phyloP scores from a whole-genome alignment of 2,329 filamentous ascomycete species.

The Xylaria polymorpha region DNA sequence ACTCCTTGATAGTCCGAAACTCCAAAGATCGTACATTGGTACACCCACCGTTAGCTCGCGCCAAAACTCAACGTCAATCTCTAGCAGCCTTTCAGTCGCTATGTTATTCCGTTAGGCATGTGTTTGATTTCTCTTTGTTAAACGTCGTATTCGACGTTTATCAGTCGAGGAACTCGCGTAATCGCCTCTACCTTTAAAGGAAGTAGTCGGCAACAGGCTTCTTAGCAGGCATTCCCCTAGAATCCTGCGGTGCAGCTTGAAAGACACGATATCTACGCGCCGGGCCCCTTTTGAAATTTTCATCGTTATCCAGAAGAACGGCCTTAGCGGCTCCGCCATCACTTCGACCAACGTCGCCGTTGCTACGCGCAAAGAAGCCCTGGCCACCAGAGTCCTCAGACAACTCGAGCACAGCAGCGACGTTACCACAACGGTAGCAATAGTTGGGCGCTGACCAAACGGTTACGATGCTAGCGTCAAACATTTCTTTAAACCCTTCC shows the following conservation, averaged over 20 bases:
- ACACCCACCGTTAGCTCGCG: background rate
- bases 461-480: conserved; percentile 93
- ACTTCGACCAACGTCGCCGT: conserved; percentile 74
- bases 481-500: conserved; percentile 99
- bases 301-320: conserved; percentile 61
- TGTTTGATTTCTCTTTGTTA: background rate
- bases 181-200: conserved; percentile 59
- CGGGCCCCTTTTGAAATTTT: conserved; percentile 70
- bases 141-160: background rate
- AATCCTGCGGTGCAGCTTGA: conserved; percentile 95
- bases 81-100: background rate
- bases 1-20: conserved; percentile 27
- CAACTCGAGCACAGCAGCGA: conserved; percentile 92
- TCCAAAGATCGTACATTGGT: conserved; percentile 17
- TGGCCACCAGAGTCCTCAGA: conserved; percentile 85
- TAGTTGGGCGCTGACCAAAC: conserved; percentile 99
- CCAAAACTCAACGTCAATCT: conserved; percentile 9
- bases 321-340: conserved; percentile 55
- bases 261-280: conserved; percentile 94
- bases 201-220: conserved; percentile 99
- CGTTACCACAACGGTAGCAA: conserved; percentile 95
- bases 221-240: conserved; percentile 97
- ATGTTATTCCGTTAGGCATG: background rate
- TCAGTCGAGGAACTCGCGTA: background rate
- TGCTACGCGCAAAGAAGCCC: conserved; percentile 75